Percentiles rank a stretch among this genome's conserved stretches.
Evolutionary conservation across 192 early-diverging fungal species (phyloP).

Genomic region (Ambispora gerdemannii): DNA sequence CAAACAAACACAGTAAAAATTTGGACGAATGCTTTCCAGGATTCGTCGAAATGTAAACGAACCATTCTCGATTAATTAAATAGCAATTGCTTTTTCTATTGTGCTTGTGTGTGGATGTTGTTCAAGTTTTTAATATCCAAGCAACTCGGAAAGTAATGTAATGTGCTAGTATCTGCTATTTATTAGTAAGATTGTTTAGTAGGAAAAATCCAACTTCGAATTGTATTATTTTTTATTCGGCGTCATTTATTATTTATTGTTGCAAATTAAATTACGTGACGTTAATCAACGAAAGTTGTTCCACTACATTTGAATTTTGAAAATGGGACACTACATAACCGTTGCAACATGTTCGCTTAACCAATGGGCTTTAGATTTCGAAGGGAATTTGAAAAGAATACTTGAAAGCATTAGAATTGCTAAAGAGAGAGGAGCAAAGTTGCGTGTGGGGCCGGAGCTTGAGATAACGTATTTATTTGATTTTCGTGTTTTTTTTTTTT

Average conservation of each 20-base stretch:
- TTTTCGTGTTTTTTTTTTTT: background rate
- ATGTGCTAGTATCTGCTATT: too few species aligned
- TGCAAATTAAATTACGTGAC: background rate
- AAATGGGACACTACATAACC: conserved; percentile 61
- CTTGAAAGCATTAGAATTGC: conserved; percentile 78
- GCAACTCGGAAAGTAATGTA: too few species aligned
- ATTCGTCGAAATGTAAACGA: conserved; percentile 36
- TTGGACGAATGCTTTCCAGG: conserved; percentile 78
- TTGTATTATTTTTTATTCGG: too few species aligned
- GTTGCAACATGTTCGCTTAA: conserved; percentile 81
- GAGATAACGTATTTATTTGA: conserved; percentile 72
- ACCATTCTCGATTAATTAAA: background rate
- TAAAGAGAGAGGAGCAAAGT: conserved; percentile 72
- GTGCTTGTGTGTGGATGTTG: too few species aligned
- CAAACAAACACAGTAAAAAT: conserved; percentile 72
- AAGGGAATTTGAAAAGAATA: conserved; percentile 88
- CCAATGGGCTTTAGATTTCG: conserved; percentile 97
- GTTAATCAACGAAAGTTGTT: background rate
- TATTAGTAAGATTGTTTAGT: too few species aligned
- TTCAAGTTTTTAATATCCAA: too few species aligned
- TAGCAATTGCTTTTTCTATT: too few species aligned
- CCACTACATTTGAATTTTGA: background rate
- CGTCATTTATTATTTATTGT: too few species aligned
- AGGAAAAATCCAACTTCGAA: too few species aligned
- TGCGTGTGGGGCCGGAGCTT: conserved; percentile 92